Evolutionary conservation across 2,329 filamentous ascomycete genomes (phyloP).

Genomic region (Rutstroemia sydowiana): DNA sequence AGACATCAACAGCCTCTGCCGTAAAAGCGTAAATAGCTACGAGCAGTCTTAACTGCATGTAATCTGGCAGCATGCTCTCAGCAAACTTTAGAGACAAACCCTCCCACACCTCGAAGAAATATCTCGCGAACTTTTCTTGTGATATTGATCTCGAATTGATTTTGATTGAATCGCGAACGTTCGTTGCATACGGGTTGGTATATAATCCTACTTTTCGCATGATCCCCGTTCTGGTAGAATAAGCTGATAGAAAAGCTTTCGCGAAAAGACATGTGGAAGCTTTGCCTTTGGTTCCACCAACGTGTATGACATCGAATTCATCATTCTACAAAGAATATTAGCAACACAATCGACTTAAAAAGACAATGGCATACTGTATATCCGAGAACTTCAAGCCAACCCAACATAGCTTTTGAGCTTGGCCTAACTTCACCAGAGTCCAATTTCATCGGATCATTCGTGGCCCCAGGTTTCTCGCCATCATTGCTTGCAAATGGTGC

Average conservation of each 20-base stretch:
- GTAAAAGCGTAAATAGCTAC: slow-evolving; percentile 60
- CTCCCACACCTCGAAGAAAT: slow-evolving; percentile 13
- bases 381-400: slow-evolving; percentile 3
- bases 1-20: slow-evolving; percentile 51
- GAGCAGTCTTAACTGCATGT: slow-evolving; percentile 53
- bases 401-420: neutral
- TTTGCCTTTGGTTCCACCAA: slow-evolving; percentile 67
- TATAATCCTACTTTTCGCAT: slow-evolving; percentile 46
- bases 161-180: slow-evolving; percentile 57
- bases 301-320: slow-evolving; percentile 44
- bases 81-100: slow-evolving; percentile 29
- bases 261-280: slow-evolving; percentile 62
- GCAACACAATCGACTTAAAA: neutral
- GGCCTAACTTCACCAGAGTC: neutral
- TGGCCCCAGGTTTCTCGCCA: neutral
- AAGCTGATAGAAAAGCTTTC: slow-evolving; percentile 49
- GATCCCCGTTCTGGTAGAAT: slow-evolving; percentile 30
- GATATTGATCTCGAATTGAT: slow-evolving; percentile 49
- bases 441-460: neutral
- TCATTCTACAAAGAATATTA: neutral
- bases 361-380: neutral
- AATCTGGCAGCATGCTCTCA: slow-evolving; percentile 42
- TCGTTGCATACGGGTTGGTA: slow-evolving; percentile 59
- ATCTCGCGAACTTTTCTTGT: slow-evolving; percentile 45
- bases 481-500: neutral